Conservation (phyloP, 164 flowering plant species). For the Aristolochia californica region DNA sequence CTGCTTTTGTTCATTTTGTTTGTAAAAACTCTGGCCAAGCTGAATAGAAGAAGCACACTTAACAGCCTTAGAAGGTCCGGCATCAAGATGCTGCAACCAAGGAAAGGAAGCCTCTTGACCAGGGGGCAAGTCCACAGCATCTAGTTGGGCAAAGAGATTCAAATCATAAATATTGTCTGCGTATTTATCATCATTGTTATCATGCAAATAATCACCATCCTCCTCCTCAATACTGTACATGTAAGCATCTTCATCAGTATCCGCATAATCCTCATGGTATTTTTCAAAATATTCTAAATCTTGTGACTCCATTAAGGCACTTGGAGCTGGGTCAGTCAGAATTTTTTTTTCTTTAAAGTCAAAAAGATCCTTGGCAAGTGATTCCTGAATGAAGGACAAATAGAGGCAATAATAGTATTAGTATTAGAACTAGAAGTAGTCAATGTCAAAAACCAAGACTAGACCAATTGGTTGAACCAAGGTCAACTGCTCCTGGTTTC, state of each 20-base stretch:
- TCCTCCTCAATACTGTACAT: background rate
- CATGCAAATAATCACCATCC: background rate
- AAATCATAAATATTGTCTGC: background rate
- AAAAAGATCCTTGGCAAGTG: conserved; percentile 1
- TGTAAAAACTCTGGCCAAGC: background rate
- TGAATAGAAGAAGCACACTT: background rate
- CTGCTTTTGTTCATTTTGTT: background rate
- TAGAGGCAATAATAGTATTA: background rate
- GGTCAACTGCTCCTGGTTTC: no score
- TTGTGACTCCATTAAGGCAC: background rate
- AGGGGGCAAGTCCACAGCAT: conserved; percentile 3
- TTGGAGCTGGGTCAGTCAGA: background rate
- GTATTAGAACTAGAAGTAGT: no score
- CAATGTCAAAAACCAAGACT: no score
- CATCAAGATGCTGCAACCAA: conserved; percentile 4
- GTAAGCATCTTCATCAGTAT: background rate
- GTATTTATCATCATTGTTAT: background rate
- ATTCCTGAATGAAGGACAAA: conserved; percentile 2
- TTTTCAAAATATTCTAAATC: conserved; percentile 1
- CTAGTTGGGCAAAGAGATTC: conserved; percentile 1
- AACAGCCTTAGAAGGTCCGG: background rate
- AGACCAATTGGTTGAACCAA: no score
- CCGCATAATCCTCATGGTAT: background rate
- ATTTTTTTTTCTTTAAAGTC: background rate
- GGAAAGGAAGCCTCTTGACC: conserved; percentile 6